phyloP scores from a whole-genome alignment of 306 rosid genomes.

The Cucumis melo region DNA sequence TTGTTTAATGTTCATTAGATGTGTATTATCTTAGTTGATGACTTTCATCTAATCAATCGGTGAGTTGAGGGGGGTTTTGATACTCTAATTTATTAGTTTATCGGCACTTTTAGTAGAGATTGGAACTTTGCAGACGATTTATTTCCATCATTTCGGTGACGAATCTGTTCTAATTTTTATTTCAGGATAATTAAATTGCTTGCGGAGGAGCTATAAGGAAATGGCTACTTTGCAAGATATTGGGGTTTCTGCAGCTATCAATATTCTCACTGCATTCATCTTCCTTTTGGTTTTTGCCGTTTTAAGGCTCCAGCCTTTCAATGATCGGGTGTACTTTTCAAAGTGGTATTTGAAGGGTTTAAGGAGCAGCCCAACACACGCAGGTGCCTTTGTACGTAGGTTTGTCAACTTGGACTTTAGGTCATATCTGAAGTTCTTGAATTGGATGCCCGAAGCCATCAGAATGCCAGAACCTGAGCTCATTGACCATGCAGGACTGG shows the following conservation, averaged over 20 bases:
- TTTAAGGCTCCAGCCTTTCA: constrained; percentile 90
- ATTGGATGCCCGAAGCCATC: constrained; percentile 95
- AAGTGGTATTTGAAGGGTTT: constrained; percentile 84
- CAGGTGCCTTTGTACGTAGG: constrained; percentile 58
- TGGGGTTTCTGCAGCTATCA: constrained; percentile 59
- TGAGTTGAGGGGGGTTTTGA: not conserved
- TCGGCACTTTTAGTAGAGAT: not conserved
- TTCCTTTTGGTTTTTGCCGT: constrained; percentile 73
- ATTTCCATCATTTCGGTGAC: not conserved
- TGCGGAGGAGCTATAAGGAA: not conserved
- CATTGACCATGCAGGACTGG: constrained; percentile 92
- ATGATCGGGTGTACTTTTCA: constrained; percentile 91
- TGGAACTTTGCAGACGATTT: not conserved
- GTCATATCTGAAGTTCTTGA: constrained; percentile 55
- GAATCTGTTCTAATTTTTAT: not conserved
- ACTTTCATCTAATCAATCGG: not conserved
- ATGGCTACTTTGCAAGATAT: constrained; percentile 80
- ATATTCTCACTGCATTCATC: constrained; percentile 57
- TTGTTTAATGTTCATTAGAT: not conserved
- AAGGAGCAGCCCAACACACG: constrained; percentile 59
- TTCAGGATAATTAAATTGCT: constrained; percentile 21
- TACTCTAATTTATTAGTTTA: not conserved
- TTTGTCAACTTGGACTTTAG: constrained; percentile 82
- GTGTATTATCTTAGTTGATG: not conserved
- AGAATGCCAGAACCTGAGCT: constrained; percentile 94